phyloP scores from a whole-genome alignment of 371 early-diverging fungal genomes.

The Syncephalis plumigaleata region DNA sequence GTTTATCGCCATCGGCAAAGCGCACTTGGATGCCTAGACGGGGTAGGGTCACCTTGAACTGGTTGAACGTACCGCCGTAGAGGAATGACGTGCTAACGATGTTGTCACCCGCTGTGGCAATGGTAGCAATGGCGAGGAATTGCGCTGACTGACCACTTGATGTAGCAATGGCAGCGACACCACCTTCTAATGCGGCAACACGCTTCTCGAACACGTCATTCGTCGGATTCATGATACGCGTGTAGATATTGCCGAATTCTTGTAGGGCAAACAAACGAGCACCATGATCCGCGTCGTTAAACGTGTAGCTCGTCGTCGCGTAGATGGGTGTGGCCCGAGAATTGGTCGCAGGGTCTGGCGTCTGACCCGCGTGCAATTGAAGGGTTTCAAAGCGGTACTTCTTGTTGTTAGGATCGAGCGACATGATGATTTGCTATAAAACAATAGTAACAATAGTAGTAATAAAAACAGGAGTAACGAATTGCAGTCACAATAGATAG shows the following conservation, averaged over 20 bases:
- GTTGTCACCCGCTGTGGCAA: constrained; percentile 66
- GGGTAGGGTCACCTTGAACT: constrained; percentile 65
- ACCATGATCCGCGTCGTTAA: constrained; percentile 56
- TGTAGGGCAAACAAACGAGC: constrained; percentile 57
- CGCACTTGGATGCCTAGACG: constrained; percentile 61
- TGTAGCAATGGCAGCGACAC: constrained; percentile 34
- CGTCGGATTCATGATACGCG: constrained; percentile 72
- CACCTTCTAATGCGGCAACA: constrained; percentile 75
- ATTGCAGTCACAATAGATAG: too few relatives aligned
- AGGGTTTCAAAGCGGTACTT: constrained; percentile 62
- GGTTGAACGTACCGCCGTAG: constrained; percentile 82
- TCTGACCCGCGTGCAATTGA: constrained; percentile 81
- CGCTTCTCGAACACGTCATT: constrained; percentile 75
- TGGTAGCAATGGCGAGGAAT: constrained; percentile 52
- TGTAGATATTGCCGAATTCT: constrained; percentile 57
- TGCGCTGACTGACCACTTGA: constrained; percentile 69
- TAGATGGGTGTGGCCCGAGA: constrained; percentile 85
- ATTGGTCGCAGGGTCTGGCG: constrained; percentile 40
- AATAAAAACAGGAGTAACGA: too few relatives aligned
- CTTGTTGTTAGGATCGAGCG: constrained; percentile 10
- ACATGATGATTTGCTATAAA: neutral
- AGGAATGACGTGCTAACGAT: constrained; percentile 57
- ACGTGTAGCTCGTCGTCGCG: constrained; percentile 61
- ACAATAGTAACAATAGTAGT: too few relatives aligned
- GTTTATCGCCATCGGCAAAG: constrained; percentile 52